Evolutionary conservation across 768 basidiomycete species (phyloP), one percentile per base, ranked within the genome.

Genomic region (Basidioascus undulatus): DNA sequence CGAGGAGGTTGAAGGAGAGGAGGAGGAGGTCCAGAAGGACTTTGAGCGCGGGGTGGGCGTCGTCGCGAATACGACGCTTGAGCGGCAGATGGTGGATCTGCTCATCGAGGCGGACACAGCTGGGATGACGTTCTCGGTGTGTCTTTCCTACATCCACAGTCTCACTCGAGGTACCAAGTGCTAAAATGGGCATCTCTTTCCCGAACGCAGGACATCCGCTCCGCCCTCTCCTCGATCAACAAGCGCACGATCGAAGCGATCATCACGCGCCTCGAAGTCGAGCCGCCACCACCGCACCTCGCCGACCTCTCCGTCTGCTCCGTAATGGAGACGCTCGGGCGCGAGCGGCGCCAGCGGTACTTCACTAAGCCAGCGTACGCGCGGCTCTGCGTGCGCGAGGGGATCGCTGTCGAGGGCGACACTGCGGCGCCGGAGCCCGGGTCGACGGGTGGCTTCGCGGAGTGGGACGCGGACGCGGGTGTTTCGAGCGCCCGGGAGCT

Each of bases 281-380:
- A 53, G 44, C 63, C 62, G 9, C 71, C 73, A 12, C 82, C 82
- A 4, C 44, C 67, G 5, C 80, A 83, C 55, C 66, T 86, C 12
- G 62, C 62, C 39, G 77, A 84, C 54, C 62, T 79, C 31, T 66
- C 71, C 21, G 68, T 81, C 37, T 66, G 68, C 18, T 69, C 72
- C 28, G 56, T 80, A 23, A 74, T 76, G 66, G 87, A 92, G 58
- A 80, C 71, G 1, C 65, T 67, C 46, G 81, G 81, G 5, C 71
- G 83, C 27, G 81, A 94, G 59, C 74, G 83, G 23, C 75, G 82
- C 19, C 71, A 82, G 54, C 68, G 82, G 46, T 82, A 82, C 53
- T 86, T 71, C 60, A 79, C 80, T 0, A 55, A 76, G 33, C 65
- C 67, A 2, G 69, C 72, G 24, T 89, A 79, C 57, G 66, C 62